These are phyloP conservation scores for Ceratocystis huliohia DNA, from an alignment of 2,329 filamentous ascomycete genomes.

Conservation along the genomic window DNA sequence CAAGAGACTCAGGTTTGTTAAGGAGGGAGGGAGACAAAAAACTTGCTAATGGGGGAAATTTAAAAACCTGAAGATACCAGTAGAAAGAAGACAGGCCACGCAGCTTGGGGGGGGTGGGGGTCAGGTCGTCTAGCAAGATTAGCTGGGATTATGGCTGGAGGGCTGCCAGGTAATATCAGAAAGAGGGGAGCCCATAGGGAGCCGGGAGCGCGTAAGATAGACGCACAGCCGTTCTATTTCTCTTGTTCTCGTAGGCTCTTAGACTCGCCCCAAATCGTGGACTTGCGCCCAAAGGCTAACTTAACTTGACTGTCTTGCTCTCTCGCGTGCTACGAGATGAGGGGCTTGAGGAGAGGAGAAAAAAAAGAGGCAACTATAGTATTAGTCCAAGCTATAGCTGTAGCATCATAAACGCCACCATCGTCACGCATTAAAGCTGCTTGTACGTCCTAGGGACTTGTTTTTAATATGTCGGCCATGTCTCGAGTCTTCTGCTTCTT, in stretches of 20 bases:
- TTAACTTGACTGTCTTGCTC: too few species aligned
- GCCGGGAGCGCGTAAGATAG: slow-evolving; percentile 1
- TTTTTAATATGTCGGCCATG: neutral
- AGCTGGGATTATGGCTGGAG: too few species aligned
- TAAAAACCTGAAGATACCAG: too few species aligned
- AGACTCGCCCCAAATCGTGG: neutral
- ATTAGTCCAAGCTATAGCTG: neutral
- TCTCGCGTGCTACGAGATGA: neutral
- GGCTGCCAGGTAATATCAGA: too few species aligned
- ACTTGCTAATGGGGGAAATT: neutral
- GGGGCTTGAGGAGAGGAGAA: neutral
- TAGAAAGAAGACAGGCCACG: neutral
- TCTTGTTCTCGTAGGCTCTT: neutral
- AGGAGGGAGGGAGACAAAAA: neutral
- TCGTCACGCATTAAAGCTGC: neutral
- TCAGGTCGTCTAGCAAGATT: neutral
- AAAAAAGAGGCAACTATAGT: too few species aligned
- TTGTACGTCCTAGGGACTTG: neutral
- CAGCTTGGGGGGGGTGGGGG: neutral
- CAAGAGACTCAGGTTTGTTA: too few species aligned
- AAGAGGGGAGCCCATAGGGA: too few species aligned
- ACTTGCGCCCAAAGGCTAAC: too few species aligned
- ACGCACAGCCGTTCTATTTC: neutral
- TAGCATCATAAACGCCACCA: neutral
- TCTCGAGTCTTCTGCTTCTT: neutral